Conservation (phyloP, 108 stramenopile species). For the Nitzschia sp. region DNA sequence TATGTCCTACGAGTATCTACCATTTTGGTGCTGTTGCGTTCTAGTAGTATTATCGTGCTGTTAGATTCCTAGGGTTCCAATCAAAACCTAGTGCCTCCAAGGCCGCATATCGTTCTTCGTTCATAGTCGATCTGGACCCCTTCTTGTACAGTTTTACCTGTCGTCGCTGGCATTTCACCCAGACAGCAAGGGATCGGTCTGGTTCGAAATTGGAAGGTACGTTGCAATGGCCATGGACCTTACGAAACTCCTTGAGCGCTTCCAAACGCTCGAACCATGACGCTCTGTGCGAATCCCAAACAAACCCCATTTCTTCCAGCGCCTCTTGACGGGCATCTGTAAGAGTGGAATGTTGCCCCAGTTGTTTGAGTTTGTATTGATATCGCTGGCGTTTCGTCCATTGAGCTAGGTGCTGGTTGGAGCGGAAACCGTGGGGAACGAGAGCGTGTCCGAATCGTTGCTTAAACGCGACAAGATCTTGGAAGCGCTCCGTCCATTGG, state of each 20-base stretch:
- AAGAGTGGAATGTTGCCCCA: slow-evolving; percentile 26
- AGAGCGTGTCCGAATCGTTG: slow-evolving; percentile 36
- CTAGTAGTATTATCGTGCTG: no score
- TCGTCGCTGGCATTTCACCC: slow-evolving; percentile 45
- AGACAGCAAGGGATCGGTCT: slow-evolving; percentile 40
- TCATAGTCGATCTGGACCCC: slow-evolving; percentile 7
- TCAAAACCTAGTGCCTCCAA: slow-evolving; percentile 14
- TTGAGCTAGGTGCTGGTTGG: slow-evolving; percentile 35
- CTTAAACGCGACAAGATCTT: slow-evolving; percentile 34
- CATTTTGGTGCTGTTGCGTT: no score
- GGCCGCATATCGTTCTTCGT: background rate
- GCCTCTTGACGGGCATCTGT: slow-evolving; percentile 26
- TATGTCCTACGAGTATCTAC: no score
- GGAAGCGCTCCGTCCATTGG: slow-evolving; percentile 26
- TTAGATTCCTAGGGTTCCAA: slow-evolving; percentile 19
- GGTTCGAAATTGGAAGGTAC: slow-evolving; percentile 43
- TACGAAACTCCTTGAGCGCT: slow-evolving; percentile 31
- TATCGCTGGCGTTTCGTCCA: slow-evolving; percentile 48
- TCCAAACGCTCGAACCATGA: slow-evolving; percentile 39
- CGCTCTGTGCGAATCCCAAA: slow-evolving; percentile 11
- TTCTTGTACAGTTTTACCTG: slow-evolving; percentile 37
- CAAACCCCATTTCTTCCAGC: slow-evolving; percentile 46
- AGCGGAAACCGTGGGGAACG: slow-evolving; percentile 46
- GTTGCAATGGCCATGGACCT: slow-evolving; percentile 39
- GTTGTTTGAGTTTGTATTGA: slow-evolving; percentile 37